Conservation (phyloP, 768 basidiomycete genomes). For the Boletus rufocinnamomeus region DNA sequence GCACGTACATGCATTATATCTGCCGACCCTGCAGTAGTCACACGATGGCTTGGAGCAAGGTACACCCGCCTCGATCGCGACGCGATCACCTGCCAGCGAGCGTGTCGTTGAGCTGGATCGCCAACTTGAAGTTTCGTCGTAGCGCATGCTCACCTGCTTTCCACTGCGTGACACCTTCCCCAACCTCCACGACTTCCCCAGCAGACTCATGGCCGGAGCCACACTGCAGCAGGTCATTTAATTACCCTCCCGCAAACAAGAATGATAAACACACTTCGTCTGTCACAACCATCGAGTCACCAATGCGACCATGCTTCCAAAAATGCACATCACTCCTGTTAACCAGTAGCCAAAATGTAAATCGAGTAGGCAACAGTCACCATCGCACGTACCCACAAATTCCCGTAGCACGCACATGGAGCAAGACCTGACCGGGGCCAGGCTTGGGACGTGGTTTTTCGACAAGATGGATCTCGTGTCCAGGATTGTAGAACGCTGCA, state of each 20-base stretch:
- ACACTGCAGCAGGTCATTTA: slow-evolving; percentile 41
- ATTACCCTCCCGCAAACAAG: neutral
- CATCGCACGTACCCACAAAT: slow-evolving; percentile 58
- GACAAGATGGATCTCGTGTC: slow-evolving; percentile 66
- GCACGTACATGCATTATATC: slow-evolving; percentile 58
- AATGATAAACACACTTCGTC: slow-evolving; percentile 49
- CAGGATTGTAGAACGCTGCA: slow-evolving; percentile 65
- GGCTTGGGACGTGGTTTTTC: slow-evolving; percentile 61
- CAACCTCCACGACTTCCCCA: slow-evolving; percentile 63
- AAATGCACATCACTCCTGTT: slow-evolving; percentile 71
- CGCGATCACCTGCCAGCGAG: slow-evolving; percentile 62
- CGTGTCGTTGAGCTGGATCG: slow-evolving; percentile 3
- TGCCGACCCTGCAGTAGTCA: slow-evolving; percentile 60
- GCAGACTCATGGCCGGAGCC: slow-evolving; percentile 74
- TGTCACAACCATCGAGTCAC: slow-evolving; percentile 69
- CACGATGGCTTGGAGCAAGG: slow-evolving; percentile 65
- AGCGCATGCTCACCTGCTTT: slow-evolving; percentile 46
- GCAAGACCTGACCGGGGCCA: slow-evolving; percentile 63
- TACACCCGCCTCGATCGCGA: slow-evolving; percentile 70
- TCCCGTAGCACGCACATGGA: slow-evolving; percentile 68
- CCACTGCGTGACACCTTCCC: slow-evolving; percentile 67
- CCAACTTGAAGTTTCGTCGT: slow-evolving; percentile 1
- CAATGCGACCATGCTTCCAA: slow-evolving; percentile 70
- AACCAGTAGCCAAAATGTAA: neutral
- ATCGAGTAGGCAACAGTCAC: neutral